phyloP scores from a whole-genome alignment of 2,329 filamentous ascomycete species.

The Neoarthrinium moseri region DNA sequence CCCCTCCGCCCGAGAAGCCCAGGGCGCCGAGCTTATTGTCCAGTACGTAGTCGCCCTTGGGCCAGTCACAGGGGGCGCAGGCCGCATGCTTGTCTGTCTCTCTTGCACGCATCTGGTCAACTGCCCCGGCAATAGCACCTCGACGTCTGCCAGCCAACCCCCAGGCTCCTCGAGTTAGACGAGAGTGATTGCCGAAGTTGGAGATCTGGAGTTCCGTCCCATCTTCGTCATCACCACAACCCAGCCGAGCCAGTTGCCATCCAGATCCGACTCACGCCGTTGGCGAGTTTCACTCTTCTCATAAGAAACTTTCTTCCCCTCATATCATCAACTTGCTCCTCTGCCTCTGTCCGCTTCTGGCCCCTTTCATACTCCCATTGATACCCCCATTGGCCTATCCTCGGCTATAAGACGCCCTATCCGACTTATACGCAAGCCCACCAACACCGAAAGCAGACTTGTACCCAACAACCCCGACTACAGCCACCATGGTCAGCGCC shows the following conservation, averaged over 20 bases:
- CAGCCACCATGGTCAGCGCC: conserved; percentile 58
- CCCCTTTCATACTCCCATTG: background rate
- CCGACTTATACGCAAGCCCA: conserved; percentile 1
- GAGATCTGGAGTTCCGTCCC: conserved; percentile 5
- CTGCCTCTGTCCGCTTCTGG: conserved; percentile 1
- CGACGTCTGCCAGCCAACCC: background rate
- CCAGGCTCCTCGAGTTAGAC: too few species aligned
- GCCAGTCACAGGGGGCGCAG: too few species aligned
- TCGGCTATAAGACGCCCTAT: background rate
- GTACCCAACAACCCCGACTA: background rate
- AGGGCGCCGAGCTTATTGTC: conserved; percentile 10
- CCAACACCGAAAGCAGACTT: too few species aligned
- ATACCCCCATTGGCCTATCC: conserved; percentile 3
- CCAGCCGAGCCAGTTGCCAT: background rate
- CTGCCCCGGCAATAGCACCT: conserved; percentile 5
- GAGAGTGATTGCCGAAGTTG: conserved; percentile 11
- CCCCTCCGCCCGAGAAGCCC: conserved; percentile 7
- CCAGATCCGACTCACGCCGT: background rate
- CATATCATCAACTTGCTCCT: background rate
- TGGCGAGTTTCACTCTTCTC: background rate
- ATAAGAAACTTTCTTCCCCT: conserved; percentile 1
- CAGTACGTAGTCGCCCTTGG: background rate
- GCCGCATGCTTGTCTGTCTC: too few species aligned
- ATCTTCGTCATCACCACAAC: conserved; percentile 7
- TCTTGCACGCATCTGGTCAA: background rate